Evolutionary conservation across 495 filamentous ascomycete species (phyloP), one percentile per base, ranked within the genome.

Genomic region (Jackrogersella multiformis): DNA sequence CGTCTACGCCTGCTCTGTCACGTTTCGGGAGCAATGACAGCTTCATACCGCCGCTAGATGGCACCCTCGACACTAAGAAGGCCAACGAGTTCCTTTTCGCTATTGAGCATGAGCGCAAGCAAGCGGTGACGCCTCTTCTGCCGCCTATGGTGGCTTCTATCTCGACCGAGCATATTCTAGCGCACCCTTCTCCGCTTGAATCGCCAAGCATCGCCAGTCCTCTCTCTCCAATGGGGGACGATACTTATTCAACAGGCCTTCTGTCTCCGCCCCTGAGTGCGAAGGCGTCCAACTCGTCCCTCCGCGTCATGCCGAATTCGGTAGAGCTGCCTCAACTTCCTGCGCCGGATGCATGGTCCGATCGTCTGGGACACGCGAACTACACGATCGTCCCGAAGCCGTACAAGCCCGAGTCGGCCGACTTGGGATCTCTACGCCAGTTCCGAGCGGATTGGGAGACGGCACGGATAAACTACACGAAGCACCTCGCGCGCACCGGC

Each of bases 361-460:
- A 87, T 68, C 88, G 87, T 58, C 86, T 97, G 2, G 93, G 93
- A 12, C 93, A 97, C 73, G 92, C 93, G 42, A 96, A 97, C 73
- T 97, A 94, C 78, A 93, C 86, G 69, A 95, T 97, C 64, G 80
- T 88, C 13, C 93, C 93, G 1, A 88, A 87, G 71, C 93, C 93
- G 0, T 96, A 97, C 69, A 68, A 83, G 9, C 90, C 92, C 0
- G 83, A 89, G 26, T 69, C 68, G 0, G 83, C 88, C 55, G 76
- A 76, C 35, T 65, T 90, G 0, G 80, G 84, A 7, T 82, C 86
- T 8, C 89, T 92, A 61, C 86, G 85, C 13, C 80, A 85, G 61
- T 78, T 97, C 53, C 88, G 90, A 20, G 80, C 84, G 13, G 87
- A 95, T 64, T 96, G 93, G 93, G 88, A 94, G 69, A 77, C 84